Conservation (phyloP, 2,329 filamentous ascomycete species). For the Cytospora schulzeri region DNA sequence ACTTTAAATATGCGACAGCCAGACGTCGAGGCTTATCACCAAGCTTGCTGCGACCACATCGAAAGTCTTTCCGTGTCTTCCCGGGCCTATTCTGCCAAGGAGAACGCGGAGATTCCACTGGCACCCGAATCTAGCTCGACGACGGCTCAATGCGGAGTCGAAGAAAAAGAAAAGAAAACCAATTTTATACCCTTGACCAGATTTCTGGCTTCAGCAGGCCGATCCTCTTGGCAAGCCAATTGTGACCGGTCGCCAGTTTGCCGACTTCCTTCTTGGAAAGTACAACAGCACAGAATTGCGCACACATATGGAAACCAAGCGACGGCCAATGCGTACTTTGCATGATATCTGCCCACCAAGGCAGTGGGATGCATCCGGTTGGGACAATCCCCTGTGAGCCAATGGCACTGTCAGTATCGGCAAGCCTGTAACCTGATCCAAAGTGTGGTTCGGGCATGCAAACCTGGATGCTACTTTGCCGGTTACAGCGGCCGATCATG, state of each 20-base stretch:
- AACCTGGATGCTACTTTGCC: background rate
- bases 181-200: background rate
- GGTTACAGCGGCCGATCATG: conserved; percentile 9
- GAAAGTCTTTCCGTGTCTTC: background rate
- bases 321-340: background rate
- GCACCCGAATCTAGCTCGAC: background rate
- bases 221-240: background rate
- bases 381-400: background rate
- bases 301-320: background rate
- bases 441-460: background rate
- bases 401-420: background rate
- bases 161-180: background rate
- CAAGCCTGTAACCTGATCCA: background rate
- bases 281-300: background rate
- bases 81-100: background rate
- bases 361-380: background rate
- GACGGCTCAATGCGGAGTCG: background rate
- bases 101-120: background rate
- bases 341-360: background rate
- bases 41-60: background rate
- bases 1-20: background rate
- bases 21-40: background rate
- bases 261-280: background rate
- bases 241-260: background rate
- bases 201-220: background rate